phyloP scores from a whole-genome alignment of 495 filamentous ascomycete species.

The Staphylotrichum longicolle region DNA sequence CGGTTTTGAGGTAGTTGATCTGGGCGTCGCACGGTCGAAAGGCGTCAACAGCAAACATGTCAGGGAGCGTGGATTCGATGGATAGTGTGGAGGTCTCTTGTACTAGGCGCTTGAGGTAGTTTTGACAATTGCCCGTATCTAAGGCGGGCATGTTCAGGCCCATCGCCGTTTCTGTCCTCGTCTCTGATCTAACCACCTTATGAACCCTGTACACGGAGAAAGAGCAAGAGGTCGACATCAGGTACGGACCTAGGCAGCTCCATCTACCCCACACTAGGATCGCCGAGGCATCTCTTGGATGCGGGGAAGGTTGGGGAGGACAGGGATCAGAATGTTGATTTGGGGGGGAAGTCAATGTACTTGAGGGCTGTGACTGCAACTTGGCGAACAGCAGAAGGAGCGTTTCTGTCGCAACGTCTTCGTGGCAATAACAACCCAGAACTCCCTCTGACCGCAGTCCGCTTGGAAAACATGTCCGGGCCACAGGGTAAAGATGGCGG shows the following conservation, averaged over 20 bases:
- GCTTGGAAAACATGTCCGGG: constrained; percentile 9
- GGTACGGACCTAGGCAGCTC: too few species aligned
- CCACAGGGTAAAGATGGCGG: constrained; percentile 10
- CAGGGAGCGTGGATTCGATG: neutral
- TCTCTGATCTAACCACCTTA: too few species aligned
- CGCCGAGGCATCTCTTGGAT: neutral
- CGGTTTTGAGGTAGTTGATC: too few species aligned
- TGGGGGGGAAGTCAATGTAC: neutral
- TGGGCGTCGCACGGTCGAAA: neutral
- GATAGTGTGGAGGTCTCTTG: constrained; percentile 1
- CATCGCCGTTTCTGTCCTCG: too few species aligned
- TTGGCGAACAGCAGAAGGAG: neutral
- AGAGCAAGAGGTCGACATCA: too few species aligned
- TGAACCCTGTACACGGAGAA: too few species aligned
- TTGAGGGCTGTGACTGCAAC: neutral
- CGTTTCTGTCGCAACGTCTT: too few species aligned
- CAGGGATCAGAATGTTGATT: neutral
- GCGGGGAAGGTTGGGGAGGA: constrained; percentile 11
- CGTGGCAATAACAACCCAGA: too few species aligned
- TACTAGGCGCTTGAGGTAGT: constrained; percentile 4
- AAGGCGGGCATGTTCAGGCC: neutral
- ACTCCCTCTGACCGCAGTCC: too few species aligned
- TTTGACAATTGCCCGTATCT: neutral
- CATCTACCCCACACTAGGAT: neutral
- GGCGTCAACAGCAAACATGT: neutral